Evolutionary conservation across 805 yeast genomes (phyloP), one percentile per base, ranked within the genome.

Genomic region (Myxozyma sirexii): DNA sequence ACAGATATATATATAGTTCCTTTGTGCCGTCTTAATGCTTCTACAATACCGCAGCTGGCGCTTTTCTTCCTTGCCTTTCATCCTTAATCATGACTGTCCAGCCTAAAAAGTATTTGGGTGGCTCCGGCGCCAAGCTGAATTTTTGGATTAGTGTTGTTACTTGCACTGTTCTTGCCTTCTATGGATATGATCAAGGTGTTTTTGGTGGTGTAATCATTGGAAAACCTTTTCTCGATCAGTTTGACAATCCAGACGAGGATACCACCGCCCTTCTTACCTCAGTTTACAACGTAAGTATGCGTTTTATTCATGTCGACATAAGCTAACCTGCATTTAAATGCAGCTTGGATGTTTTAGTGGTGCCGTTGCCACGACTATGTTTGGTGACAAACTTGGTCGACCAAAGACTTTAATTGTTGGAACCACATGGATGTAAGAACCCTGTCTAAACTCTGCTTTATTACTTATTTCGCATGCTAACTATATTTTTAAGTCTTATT

Each of bases 261-360:
- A 52, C 53, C 17, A 60, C 42, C 38, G 15, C 59, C 7, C 52
- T 48, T 12, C 37, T 61, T 62, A 61, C 65, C 26, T 60, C 64
- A 2, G 65, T 61, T 21, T 61, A 61, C 39, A 61, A 61, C 41
- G 53, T 48, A 24, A 2, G 53, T 48, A 21, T 54, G 26, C 24
- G 6, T 27, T 5, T 27, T 13, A 15, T 46, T n/a, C n/a, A 5
- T 1, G 21, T 39, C n/a, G n/a, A 15, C 21, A 15, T n/a, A 15
- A 4, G 26, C 15, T 43, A 17, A 88, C 27, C 26, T 21, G 50
- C 8, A 3, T 47, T 10, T n/a, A n/a, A n/a, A n/a, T n/a, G 12
- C 19, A 48, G 53, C 69, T 87, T 43, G 94, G 92, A 46, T 87
- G 91, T 75, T 85, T 87, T 77, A 79, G 81, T 65, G 92, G 92